Evolutionary conservation across 345 rosid genomes (phyloP), one percentile per base, ranked within the genome.

Genomic region (Garcia nutans): DNA sequence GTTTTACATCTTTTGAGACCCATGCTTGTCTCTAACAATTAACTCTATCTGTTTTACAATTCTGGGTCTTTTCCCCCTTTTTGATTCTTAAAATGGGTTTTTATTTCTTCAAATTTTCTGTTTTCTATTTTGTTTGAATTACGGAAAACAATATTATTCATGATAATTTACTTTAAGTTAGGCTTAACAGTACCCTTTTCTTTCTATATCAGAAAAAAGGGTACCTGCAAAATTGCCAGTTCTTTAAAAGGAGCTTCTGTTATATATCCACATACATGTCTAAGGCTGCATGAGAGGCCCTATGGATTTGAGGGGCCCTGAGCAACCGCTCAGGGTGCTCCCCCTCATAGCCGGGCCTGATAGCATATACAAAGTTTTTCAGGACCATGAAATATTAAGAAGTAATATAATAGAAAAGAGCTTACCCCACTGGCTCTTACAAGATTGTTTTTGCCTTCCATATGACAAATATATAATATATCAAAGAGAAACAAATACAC

Each of bases 351-450:
- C 31, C 31, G 31, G 31, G 31, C n/a, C n/a, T n/a, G n/a, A 33
- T 33, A 37, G 6, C 6, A 37, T 37, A 37, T 37, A 37, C 6
- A 37, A 37, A 52, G 8, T 33, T 5, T 9, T 33, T 12, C 65
- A 26, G 10, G 17, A 15, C 26, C 15, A 6, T 15, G 37, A 61
- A 61, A 16, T 28, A 12, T 26, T 31, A 65, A 4, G 41, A 10
- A 17, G 23, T 17, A 8, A 33, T 2, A 31, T 16, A 28, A n/a
- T 12, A 49, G 45, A 6, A 50, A 59, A 52, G 28, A 69, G 75
- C 76, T 79, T 77, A 94, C 97, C 96, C 96, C 62, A 94, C 88
- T 1, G 96, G 91, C 70, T 92, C 97, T 82, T 94, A n/a, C 96
- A 77, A 94, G 96, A 74, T 80, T 84, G 67, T 88, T 75, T 87